Conservation (phyloP, 192 early-diverging fungal genomes). For the Hyaloraphidium curvatum region DNA sequence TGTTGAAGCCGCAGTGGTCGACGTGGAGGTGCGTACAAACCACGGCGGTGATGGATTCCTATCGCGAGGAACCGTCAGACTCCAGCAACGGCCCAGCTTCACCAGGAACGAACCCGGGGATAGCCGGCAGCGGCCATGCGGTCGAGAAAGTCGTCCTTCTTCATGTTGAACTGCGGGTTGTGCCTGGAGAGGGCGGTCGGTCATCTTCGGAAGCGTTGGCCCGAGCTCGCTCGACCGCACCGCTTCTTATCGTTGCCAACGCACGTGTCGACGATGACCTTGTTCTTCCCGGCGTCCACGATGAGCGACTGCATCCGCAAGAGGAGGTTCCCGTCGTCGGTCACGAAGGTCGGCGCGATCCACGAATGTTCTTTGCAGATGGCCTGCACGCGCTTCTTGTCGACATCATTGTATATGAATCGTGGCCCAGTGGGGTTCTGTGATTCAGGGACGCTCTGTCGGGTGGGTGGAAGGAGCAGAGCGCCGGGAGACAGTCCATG, state of each 20-base stretch:
- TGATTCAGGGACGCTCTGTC: no score
- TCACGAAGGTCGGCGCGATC: background rate
- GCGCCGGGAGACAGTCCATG: no score
- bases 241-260: background rate
- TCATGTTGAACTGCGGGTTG: background rate
- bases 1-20: background rate
- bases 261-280: slow-evolving; percentile 1
- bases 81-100: background rate
- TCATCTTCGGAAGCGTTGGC: background rate
- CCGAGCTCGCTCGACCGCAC: background rate
- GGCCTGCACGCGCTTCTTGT: background rate
- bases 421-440: no score
- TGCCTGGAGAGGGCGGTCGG: background rate
- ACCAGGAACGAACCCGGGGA: background rate
- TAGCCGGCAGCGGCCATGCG: background rate
- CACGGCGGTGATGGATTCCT: background rate
- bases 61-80: background rate
- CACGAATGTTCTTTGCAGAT: background rate
- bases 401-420: background rate
- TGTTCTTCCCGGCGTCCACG: background rate
- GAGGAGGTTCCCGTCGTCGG: background rate
- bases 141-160: background rate
- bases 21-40: slow-evolving; percentile 1
- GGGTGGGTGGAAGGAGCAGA: no score
- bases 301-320: background rate